phyloP scores from a whole-genome alignment of 306 rosid genomes.

The Arachis stenosperma region DNA sequence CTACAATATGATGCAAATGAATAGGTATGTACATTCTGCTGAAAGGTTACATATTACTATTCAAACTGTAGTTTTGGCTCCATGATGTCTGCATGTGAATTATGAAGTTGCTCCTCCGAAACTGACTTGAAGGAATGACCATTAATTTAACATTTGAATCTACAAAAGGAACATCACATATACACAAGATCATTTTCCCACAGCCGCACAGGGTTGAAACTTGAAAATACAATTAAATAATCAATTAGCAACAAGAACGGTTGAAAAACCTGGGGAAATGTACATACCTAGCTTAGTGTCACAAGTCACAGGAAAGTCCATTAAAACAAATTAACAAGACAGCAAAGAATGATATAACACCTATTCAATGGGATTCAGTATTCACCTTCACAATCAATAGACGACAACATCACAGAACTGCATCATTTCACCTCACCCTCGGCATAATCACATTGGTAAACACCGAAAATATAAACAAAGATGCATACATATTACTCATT shows the following conservation, averaged over 20 bases:
- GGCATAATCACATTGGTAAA: neutral
- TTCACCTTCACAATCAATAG: neutral
- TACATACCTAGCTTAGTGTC: slow-evolving; percentile 12
- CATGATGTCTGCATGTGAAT: slow-evolving; percentile 36
- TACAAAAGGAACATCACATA: slow-evolving; percentile 55
- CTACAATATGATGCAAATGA: slow-evolving; percentile 36
- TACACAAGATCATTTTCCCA: slow-evolving; percentile 4
- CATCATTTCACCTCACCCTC: slow-evolving; percentile 14
- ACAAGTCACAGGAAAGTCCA: slow-evolving; percentile 14
- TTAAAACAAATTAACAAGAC: slow-evolving; percentile 27
- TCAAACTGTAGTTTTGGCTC: slow-evolving; percentile 38
- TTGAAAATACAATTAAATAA: slow-evolving; percentile 1
- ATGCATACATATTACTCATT: neutral
- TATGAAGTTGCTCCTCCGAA: slow-evolving; percentile 39
- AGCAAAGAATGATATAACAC: slow-evolving; percentile 4
- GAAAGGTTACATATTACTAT: slow-evolving; percentile 39
- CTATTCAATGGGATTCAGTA: neutral
- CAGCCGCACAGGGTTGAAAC: neutral
- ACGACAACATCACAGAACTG: slow-evolving; percentile 18
- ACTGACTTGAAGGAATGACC: slow-evolving; percentile 37
- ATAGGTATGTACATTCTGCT: slow-evolving; percentile 33
- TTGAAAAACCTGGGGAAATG: slow-evolving; percentile 10
- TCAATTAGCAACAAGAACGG: neutral
- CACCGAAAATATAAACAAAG: neutral
- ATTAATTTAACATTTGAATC: slow-evolving; percentile 59